Conservation (phyloP, 345 rosid species). For the Hypericum androsaemum region DNA sequence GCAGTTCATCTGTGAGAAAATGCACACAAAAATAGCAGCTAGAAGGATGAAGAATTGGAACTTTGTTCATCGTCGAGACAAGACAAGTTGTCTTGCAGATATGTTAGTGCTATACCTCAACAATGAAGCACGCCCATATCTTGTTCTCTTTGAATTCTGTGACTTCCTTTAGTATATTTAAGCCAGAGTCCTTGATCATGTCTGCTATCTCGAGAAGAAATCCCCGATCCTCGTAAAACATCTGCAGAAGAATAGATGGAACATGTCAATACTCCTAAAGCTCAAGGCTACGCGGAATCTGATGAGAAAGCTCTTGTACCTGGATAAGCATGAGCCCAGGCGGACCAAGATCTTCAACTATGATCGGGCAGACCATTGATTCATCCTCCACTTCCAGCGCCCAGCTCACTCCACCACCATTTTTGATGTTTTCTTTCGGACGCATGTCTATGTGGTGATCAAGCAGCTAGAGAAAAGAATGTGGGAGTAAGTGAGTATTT, state of each 20-base stretch:
- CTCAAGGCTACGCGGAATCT: too few species aligned
- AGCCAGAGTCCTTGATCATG: conserved; percentile 52
- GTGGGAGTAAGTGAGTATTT: too few species aligned
- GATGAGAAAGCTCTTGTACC: conserved; percentile 22
- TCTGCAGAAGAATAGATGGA: conserved; percentile 28
- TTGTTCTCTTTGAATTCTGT: conserved; percentile 53
- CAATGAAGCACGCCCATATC: conserved; percentile 77
- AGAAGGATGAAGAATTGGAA: too few species aligned
- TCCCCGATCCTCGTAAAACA: conserved; percentile 69
- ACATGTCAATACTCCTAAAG: too few species aligned
- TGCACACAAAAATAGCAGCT: too few species aligned
- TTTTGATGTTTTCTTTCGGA: background rate
- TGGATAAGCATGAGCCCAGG: conserved; percentile 85
- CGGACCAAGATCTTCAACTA: conserved; percentile 62
- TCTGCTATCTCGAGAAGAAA: conserved; percentile 81
- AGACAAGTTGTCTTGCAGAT: too few species aligned
- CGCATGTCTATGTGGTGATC: background rate
- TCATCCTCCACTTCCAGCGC: conserved; percentile 73
- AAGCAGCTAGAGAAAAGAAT: background rate
- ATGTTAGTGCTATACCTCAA: too few species aligned
- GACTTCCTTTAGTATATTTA: conserved; percentile 69
- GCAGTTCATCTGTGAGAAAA: background rate
- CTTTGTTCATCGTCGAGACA: too few species aligned
- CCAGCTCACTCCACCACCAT: conserved; percentile 60
- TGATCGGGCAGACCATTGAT: conserved; percentile 59